Percentiles rank a stretch among this genome's conserved stretches.
These are phyloP conservation scores for Vitis hybrid DNA, from an alignment of 177 flowering plant species.

Conservation along the genomic window DNA sequence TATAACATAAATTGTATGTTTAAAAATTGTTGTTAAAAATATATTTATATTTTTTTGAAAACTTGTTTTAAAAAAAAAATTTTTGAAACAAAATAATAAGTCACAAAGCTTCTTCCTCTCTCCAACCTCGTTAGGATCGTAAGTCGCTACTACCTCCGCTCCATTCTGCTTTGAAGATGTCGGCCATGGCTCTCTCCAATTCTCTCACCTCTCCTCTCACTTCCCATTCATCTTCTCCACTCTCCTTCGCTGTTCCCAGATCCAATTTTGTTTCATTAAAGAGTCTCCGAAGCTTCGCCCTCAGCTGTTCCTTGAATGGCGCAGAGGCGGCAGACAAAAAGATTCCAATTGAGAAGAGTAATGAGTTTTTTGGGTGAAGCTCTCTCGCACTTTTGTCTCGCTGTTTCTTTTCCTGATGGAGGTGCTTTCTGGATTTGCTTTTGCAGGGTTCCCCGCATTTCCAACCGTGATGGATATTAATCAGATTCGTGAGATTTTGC, in stretches of 20 bases:
- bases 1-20: too few species aligned
- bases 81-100: too few species aligned
- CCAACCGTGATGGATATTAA: constrained; percentile 87
- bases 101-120: too few species aligned
- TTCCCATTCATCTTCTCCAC: background rate
- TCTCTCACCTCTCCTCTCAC: constrained; percentile 1
- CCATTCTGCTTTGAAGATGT: background rate
- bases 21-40: too few species aligned
- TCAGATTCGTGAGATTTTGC: constrained; percentile 80
- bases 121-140: too few species aligned
- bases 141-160: background rate
- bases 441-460: constrained; percentile 35
- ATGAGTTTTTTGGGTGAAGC: background rate
- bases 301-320: background rate
- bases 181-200: background rate
- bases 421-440: too few species aligned
- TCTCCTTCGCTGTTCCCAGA: background rate
- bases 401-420: constrained; percentile 20
- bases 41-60: too few species aligned
- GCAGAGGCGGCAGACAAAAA: too few species aligned
- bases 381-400: background rate
- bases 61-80: too few species aligned
- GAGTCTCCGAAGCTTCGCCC: background rate
- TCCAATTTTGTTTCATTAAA: too few species aligned
- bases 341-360: too few species aligned